phyloP scores from a whole-genome alignment of 2,329 filamentous ascomycete genomes.

The Cladosporium sp. region DNA sequence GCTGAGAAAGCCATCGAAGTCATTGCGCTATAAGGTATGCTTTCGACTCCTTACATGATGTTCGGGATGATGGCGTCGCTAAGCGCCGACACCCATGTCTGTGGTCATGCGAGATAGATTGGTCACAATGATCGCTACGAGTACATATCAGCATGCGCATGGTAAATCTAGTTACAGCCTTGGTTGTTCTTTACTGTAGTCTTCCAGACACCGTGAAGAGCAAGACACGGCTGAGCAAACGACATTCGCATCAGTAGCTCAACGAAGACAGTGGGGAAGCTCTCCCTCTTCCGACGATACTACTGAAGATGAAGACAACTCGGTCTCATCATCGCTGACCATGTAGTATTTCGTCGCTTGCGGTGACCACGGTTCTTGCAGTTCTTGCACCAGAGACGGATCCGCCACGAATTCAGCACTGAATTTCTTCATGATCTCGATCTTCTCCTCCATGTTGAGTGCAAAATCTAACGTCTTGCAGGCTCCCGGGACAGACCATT shows the following conservation, averaged over 20 bases:
- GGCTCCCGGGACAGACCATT: not conserved
- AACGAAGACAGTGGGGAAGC: too few relatives aligned
- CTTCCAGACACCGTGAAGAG: too few relatives aligned
- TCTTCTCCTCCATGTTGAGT: not conserved
- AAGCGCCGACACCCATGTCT: not conserved
- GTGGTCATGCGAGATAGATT: not conserved
- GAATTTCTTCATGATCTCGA: not conserved
- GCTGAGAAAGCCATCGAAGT: too few relatives aligned
- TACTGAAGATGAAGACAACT: too few relatives aligned
- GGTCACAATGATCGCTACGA: not conserved
- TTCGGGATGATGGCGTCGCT: not conserved
- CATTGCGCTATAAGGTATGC: not conserved
- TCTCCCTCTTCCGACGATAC: too few relatives aligned
- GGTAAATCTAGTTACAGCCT: not conserved
- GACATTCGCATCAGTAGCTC: too few relatives aligned
- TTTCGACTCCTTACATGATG: not conserved
- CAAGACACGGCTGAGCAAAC: too few relatives aligned
- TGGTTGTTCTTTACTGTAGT: too few relatives aligned
- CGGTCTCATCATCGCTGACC: too few relatives aligned
- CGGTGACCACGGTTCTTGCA: not conserved
- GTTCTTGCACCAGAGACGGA: not conserved
- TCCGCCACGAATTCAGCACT: not conserved
- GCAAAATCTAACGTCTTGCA: not conserved
- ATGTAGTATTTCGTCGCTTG: too few relatives aligned
- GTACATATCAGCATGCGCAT: not conserved